Conservation (phyloP, 2,329 filamentous ascomycete species). For the Aurifilum marmelostoma region DNA sequence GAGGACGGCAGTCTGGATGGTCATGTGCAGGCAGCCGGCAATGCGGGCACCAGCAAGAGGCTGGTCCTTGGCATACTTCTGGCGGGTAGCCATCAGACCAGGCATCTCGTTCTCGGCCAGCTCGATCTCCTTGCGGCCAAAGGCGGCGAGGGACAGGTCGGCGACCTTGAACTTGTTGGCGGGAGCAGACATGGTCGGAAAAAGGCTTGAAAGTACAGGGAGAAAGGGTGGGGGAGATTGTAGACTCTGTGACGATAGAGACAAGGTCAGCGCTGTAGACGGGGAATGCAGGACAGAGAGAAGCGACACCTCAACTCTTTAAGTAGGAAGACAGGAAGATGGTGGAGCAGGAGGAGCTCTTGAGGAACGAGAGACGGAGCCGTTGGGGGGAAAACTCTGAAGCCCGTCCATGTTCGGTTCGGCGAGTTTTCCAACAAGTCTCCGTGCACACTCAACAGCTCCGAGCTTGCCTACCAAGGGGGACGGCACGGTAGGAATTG, state of each 20-base stretch:
- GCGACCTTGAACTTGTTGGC: slow-evolving; percentile 97
- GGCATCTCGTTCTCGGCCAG: slow-evolving; percentile 97
- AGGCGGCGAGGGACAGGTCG: slow-evolving; percentile 95
- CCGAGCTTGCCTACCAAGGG: slow-evolving; percentile 12
- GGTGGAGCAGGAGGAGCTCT: not conserved
- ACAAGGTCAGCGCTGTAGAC: not conserved
- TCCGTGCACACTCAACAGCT: slow-evolving; percentile 13
- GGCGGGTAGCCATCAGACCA: slow-evolving; percentile 92
- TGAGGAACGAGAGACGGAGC: not conserved
- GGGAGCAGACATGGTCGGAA: slow-evolving; percentile 69
- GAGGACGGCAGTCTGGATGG: slow-evolving; percentile 98
- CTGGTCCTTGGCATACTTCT: slow-evolving; percentile 91
- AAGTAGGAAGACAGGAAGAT: not conserved
- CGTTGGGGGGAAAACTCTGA: slow-evolving; percentile 26
- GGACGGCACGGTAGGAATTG: not conserved
- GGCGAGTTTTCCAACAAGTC: slow-evolving; percentile 15
- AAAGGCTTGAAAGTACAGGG: not conserved
- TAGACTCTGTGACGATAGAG: slow-evolving; percentile 22
- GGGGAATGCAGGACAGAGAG: not conserved
- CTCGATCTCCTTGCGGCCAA: slow-evolving; percentile 98
- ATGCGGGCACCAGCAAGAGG: slow-evolving; percentile 93
- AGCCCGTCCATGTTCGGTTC: slow-evolving; percentile 6
- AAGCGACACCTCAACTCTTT: not conserved
- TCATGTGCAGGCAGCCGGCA: slow-evolving; percentile 98
- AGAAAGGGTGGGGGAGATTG: slow-evolving; percentile 23